Base-by-base conservation (phyloP, 495 filamentous ascomycete genomes). In the Penicilliopsis zonata region DNA sequence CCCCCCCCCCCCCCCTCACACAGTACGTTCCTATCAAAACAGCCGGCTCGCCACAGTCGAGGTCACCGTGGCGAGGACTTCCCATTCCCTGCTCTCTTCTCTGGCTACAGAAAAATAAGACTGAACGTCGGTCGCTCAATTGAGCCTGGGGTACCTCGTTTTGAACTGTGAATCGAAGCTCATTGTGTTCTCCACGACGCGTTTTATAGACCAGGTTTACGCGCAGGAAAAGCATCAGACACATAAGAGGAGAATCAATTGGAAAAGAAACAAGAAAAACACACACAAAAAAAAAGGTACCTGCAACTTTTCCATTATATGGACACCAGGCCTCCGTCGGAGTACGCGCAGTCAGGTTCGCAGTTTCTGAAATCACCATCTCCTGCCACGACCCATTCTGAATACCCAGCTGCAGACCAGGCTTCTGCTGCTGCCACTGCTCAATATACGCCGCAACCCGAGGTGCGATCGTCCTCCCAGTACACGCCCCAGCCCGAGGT, bases 301-400 rank as follows among this genome's bases (percentile, higher is more conserved):
- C 25, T 5, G 14, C 25, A 13, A 27, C 10, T 12, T 27, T 12
- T 27, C 25, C 25, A 49, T 56, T 59, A 53, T 57, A 61, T 63
- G 78, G 90, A 94, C 82, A 82, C 87, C 73, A 82, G 82, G 73
- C 75, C 80, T 70, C 72, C 82, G 54, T 65, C 82, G 69, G 86
- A 92, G 62, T 94, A 87, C 69, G 76, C 84, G 81, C 87, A 94
- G 78, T 79, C 86, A 93, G 88, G 86, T 94, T 92, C 83, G 87
- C 77, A 73, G 63, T 77, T 76, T 77, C 80, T 76, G 67, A 78
- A 75, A 70, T 70, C 77, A 67, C 67, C 73, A 47, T 68, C 70
- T 57, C 63, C 67, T 63, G 74, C 74, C 67, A 64, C n/a, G n/a
- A n/a, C 67, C 48, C 70, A 74, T 59, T 84, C 84, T 86, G 78